A percentile compares a stretch with the other conserved stretches of the same genome.
Conservation (phyloP, 192 early-diverging fungal species). For the Mortierella alpina region DNA sequence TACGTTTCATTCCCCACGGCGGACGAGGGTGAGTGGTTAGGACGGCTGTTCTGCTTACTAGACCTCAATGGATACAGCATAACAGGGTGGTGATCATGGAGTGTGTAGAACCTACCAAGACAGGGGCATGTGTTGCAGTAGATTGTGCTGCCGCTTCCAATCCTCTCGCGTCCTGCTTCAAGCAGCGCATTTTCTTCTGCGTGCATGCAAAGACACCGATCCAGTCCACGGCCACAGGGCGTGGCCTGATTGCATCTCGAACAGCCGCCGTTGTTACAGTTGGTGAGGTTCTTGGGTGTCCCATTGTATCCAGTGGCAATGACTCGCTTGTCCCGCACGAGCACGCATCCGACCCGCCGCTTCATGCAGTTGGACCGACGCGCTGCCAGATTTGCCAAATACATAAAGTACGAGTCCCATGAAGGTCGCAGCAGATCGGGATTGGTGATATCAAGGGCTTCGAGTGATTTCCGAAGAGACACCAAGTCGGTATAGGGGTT, state of each 20-base stretch:
- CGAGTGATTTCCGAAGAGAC: conserved; percentile 57
- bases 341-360: conserved; percentile 93
- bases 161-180: conserved; percentile 94
- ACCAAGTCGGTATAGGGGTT: conserved; percentile 62
- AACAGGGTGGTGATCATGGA: not conserved
- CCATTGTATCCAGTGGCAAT: conserved; percentile 99
- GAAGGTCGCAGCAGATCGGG: conserved; percentile 84
- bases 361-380: conserved; percentile 98
- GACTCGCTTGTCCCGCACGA: conserved; percentile 88
- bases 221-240: conserved; percentile 80
- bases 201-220: conserved; percentile 95
- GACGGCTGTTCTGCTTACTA: no score
- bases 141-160: conserved; percentile 78
- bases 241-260: conserved; percentile 90
- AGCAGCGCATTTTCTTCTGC: conserved; percentile 99
- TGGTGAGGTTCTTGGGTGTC: conserved; percentile 89
- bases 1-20: conserved; percentile 18
- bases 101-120: conserved; percentile 56
- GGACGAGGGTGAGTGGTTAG: no score
- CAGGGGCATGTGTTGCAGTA: conserved; percentile 97
- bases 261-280: conserved; percentile 97
- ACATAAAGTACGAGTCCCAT: conserved; percentile 99
- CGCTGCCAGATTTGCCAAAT: conserved; percentile 91
- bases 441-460: conserved; percentile 71
- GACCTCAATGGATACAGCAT: no score